Conservation (phyloP, 1,139 yeast species). For the Yamadazyma aaseri region DNA sequence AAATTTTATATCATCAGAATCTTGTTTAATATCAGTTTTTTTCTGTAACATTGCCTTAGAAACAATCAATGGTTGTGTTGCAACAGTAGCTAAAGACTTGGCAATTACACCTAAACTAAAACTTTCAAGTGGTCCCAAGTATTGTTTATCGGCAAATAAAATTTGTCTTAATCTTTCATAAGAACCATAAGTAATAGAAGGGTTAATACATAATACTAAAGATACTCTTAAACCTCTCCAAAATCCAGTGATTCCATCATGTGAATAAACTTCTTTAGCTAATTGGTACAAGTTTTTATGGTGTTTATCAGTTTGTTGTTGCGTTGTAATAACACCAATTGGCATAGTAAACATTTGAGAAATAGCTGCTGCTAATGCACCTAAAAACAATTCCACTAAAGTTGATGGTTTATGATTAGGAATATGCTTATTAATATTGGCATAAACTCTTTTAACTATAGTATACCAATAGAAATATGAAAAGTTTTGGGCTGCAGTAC, state of each 20-base stretch:
- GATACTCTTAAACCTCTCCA: slow-evolving; percentile 88
- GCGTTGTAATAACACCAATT: slow-evolving; percentile 77
- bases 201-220: slow-evolving; percentile 75
- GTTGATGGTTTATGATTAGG: slow-evolving; percentile 52
- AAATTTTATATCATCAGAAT: slow-evolving; percentile 37
- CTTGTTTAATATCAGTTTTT: slow-evolving; percentile 23
- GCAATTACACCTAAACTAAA: slow-evolving; percentile 76
- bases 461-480: slow-evolving; percentile 89
- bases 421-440: slow-evolving; percentile 38
- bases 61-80: slow-evolving; percentile 83
- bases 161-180: slow-evolving; percentile 66
- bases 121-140: slow-evolving; percentile 63
- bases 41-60: slow-evolving; percentile 82
- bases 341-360: slow-evolving; percentile 86
- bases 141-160: slow-evolving; percentile 45
- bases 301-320: slow-evolving; percentile 66
- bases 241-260: slow-evolving; percentile 70
- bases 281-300: slow-evolving; percentile 46
- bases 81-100: slow-evolving; percentile 72
- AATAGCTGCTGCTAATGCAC: slow-evolving; percentile 82
- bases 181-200: slow-evolving; percentile 85
- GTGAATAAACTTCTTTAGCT: slow-evolving; percentile 55
- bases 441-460: slow-evolving; percentile 60
- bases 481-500: slow-evolving; percentile 78
- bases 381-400: slow-evolving; percentile 69